Base-by-base conservation (phyloP, 345 rosid genomes). In the Microcos paniculata region DNA sequence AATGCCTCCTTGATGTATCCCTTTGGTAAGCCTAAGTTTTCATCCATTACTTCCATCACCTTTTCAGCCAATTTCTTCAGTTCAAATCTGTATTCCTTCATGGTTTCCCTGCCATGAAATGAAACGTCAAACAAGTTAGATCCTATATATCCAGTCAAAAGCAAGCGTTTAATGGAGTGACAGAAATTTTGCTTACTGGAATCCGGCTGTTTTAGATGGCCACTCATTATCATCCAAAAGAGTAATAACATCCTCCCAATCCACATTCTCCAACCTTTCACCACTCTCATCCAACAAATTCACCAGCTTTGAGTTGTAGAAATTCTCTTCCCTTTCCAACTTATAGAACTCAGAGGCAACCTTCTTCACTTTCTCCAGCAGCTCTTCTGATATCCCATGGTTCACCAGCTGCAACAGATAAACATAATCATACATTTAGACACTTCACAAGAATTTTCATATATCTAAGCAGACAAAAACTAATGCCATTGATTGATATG, bases 231-330 rank as follows among this genome's bases (percentile, higher is more conserved):
- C 79, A 40, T 89, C 95, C 1, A 74, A 57, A 79, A 94, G 90
- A 77, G 81, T 84, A 85, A 94, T 78, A n/a, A 84, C 95, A 78
- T 94, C 98, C 77, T 94, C 97, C 95, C 97, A 91, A 71, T 94
- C 97, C 73, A 86, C 85, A 78, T 59, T 78, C 67, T 91, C 98
- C 78, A 92, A 53, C 64, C 79, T 90, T 69, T 86, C 87, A 10
- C 68, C 85, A n/a, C 67, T 71, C 21, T 91, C 90, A 10, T 83
- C 72, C 79, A 92, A 75, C 40, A 80, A 42, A 80, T 85, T 89
- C 77, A 87, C 86, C 1, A 85, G 66, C 33, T 75, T 65, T 4
- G 97, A 94, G 55, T 79, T 76, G 57, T 88, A 79, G 89, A 94
- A 94, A 31, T 72, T 82, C 72, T 85, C 87, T 75, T 92, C 97